A percentile compares a stretch with the other conserved stretches of the same genome.
Conservation (phyloP, 1,284 basidiomycete genomes). For the Porogramme epimiltina region DNA sequence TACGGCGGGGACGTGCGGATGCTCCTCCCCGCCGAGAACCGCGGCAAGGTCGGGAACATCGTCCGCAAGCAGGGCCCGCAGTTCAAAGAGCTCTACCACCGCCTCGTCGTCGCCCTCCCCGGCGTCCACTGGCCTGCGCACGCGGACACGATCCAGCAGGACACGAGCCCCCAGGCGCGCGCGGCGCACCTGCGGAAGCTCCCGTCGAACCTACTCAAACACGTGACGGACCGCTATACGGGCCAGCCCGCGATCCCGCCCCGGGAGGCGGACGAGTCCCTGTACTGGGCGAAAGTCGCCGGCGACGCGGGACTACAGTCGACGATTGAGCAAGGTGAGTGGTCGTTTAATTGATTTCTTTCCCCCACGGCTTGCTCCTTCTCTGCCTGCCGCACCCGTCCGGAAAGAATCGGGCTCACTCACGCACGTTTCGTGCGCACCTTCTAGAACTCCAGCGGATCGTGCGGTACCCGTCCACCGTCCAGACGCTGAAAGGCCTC, state of each 20-base stretch:
- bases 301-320: conserved; percentile 59
- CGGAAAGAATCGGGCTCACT: conserved; percentile 1
- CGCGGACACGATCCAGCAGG: conserved; percentile 65
- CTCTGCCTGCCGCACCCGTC: neutral
- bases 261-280: conserved; percentile 60
- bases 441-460: conserved; percentile 71
- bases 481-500: conserved; percentile 87
- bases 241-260: conserved; percentile 29
- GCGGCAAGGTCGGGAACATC: conserved; percentile 92
- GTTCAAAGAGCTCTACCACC: conserved; percentile 87
- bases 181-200: conserved; percentile 76
- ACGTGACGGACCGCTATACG: conserved; percentile 58
- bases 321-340: conserved; percentile 60
- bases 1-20: conserved; percentile 95
- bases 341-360: neutral
- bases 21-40: conserved; percentile 92
- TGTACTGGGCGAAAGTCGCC: conserved; percentile 77
- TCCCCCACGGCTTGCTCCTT: neutral
- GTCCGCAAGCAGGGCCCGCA: conserved; percentile 81
- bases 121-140: conserved; percentile 70
- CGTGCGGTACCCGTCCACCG: conserved; percentile 80
- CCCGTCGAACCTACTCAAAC: conserved; percentile 64
- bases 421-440: neutral
- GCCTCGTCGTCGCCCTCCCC: conserved; percentile 74
- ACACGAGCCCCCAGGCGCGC: conserved; percentile 64